Base-by-base conservation (phyloP, 441 rosid species). In the Brassica hybrid region DNA sequence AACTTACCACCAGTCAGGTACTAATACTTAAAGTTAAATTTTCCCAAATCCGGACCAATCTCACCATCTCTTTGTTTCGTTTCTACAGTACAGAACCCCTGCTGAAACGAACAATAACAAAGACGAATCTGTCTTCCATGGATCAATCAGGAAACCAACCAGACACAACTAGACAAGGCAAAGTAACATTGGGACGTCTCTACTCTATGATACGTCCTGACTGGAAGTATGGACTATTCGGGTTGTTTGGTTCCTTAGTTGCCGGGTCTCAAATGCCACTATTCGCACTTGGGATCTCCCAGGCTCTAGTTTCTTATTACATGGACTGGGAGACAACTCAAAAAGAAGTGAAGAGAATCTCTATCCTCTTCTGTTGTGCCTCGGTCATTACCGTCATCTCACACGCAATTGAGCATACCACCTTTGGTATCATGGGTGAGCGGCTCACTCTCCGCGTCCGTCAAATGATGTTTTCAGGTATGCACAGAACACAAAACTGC, bases 271-370 rank as follows among this genome's bases (percentile, higher is more conserved):
- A 83, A 79, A 90, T 90, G 97, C 98, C 98, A 10, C 93, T 94
- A 57, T 94, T 94, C 48, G 98, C 98, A 6, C 92, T 94, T 34
- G 98, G 97, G 7, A 90, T 94, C 75, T 83, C 98, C 8, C 91
- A 92, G 62, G 98, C 98, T 74, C 89, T 92, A 65, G 97, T 94
- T 61, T 63, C 98, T 66, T 90, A 80, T 77, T 95, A 95, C 89
- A 88, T 89, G 97, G 99, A 89, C 72, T 95, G 99, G 99, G 97
- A 91, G 5, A 88, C 91, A 12, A 91, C 99, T 4, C 76, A 78
- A 43, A 82, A 43, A 1, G 98, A 94, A 80, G 86, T 94, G 34
- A 91, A 86, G 87, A 90, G 85, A 70, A 92, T 94, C 65, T 69
- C 93, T 61, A 80, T 83, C 77, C 77, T 94, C 52, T 94, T 94